Evolutionary conservation across 305 asterid genomes (phyloP).

Genomic region (Rubia occidens): DNA sequence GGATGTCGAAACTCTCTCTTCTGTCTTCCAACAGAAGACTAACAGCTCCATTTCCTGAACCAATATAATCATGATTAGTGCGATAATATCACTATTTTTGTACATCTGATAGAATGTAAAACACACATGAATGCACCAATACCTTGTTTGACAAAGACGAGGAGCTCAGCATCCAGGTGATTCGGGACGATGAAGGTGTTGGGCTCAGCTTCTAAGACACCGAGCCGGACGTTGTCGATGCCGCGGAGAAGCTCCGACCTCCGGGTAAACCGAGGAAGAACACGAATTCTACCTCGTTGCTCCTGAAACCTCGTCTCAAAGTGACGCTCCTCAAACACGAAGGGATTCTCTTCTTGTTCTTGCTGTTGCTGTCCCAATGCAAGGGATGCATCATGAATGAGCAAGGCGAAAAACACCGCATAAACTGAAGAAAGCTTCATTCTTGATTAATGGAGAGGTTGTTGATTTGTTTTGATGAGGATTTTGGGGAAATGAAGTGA

Average conservation of each 20-base stretch:
- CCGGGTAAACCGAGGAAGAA: slow-evolving; percentile 46
- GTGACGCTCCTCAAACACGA: slow-evolving; percentile 52
- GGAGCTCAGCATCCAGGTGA: slow-evolving; percentile 51
- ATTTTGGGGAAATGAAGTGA: neutral
- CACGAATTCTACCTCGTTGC: slow-evolving; percentile 43
- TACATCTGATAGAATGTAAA: no score
- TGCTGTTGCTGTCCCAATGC: neutral
- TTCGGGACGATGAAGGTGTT: slow-evolving; percentile 48
- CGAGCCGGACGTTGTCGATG: slow-evolving; percentile 49
- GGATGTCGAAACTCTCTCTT: slow-evolving; percentile 47
- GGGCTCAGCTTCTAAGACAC: slow-evolving; percentile 49
- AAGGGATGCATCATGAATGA: neutral
- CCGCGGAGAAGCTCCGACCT: slow-evolving; percentile 46
- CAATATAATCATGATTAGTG: no score
- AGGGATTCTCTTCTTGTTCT: slow-evolving; percentile 15
- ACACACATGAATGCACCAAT: neutral
- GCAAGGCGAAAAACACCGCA: neutral
- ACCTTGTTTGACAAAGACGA: slow-evolving; percentile 25
- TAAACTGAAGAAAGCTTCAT: neutral
- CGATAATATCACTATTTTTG: no score
- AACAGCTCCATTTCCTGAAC: slow-evolving; percentile 28
- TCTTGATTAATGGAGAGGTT: no score
- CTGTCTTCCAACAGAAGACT: slow-evolving; percentile 27
- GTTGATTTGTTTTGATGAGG: neutral
- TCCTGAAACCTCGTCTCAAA: slow-evolving; percentile 34